Evolutionary conservation across 805 yeast species (phyloP).

Genomic region (Novakomyces olei): DNA sequence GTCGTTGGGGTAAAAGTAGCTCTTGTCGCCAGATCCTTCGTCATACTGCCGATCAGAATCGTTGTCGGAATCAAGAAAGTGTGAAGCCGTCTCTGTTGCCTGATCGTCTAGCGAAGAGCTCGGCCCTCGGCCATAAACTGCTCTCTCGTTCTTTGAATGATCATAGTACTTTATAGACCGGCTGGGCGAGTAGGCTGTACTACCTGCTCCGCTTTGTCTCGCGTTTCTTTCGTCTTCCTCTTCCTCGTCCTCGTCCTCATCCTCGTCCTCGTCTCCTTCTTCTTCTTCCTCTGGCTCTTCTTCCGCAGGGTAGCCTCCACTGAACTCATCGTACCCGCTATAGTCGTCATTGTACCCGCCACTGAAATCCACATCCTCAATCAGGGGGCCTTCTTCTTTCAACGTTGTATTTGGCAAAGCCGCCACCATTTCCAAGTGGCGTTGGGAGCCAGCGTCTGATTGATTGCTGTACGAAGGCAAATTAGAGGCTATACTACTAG

Average conservation of each 20-base stretch:
- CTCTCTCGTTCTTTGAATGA: too few species aligned
- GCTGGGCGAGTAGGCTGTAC: too few species aligned
- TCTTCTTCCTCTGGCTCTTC: slow-evolving; percentile 5
- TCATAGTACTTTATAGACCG: too few species aligned
- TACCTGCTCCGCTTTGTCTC: too few species aligned
- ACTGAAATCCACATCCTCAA: background rate
- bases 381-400: background rate
- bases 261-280: slow-evolving; percentile 3
- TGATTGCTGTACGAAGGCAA: background rate
- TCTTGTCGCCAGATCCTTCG: too few species aligned
- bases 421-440: background rate
- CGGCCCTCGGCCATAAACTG: too few species aligned
- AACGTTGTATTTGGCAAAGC: slow-evolving; percentile 1
- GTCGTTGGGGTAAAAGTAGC: too few species aligned
- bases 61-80: too few species aligned
- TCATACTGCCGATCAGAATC: too few species aligned
- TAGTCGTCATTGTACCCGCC: background rate
- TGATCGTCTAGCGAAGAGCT: too few species aligned
- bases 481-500: background rate
- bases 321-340: background rate
- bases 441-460: background rate
- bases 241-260: background rate
- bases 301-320: background rate
- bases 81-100: too few species aligned
- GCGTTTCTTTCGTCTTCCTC: background rate